A percentile compares a stretch with the other conserved stretches of the same genome.
phyloP scores from a whole-genome alignment of 129 eudicot genomes.

The Gnaphalium uliginosum region DNA sequence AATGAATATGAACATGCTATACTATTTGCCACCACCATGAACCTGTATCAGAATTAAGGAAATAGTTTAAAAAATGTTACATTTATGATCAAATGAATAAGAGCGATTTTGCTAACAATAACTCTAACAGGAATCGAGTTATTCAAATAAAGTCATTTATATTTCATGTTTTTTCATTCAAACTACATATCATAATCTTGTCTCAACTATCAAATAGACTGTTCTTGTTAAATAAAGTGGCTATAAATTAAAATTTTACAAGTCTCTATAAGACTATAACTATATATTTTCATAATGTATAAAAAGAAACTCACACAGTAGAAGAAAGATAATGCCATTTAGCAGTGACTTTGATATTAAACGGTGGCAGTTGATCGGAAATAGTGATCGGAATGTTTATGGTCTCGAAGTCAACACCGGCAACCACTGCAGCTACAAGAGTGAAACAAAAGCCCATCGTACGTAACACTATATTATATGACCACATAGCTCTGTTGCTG shows the following conservation, averaged over 20 bases:
- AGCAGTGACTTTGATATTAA: conserved; percentile 24
- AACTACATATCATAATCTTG: too few relatives aligned
- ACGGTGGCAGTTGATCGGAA: conserved; percentile 16
- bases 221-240: too few relatives aligned
- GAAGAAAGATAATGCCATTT: conserved; percentile 39
- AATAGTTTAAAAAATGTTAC: not conserved
- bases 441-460: conserved; percentile 24
- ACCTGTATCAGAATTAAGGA: conserved; percentile 14
- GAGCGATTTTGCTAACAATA: too few relatives aligned
- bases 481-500: not conserved
- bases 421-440: conserved; percentile 28
- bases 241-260: too few relatives aligned
- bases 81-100: too few relatives aligned
- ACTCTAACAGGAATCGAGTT: too few relatives aligned
- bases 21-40: conserved; percentile 32
- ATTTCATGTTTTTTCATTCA: too few relatives aligned
- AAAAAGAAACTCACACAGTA: conserved; percentile 20
- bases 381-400: conserved; percentile 26
- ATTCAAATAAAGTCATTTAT: too few relatives aligned
- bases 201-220: too few relatives aligned
- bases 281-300: not conserved
- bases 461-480: conserved; percentile 29
- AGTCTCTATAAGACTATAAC: too few relatives aligned
- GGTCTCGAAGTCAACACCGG: conserved; percentile 27
- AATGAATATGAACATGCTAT: conserved; percentile 34